Percentiles rank a stretch among this genome's conserved stretches.
Evolutionary conservation across 2,329 filamentous ascomycete species (phyloP).

Genomic region (Penicillium digitatum): DNA sequence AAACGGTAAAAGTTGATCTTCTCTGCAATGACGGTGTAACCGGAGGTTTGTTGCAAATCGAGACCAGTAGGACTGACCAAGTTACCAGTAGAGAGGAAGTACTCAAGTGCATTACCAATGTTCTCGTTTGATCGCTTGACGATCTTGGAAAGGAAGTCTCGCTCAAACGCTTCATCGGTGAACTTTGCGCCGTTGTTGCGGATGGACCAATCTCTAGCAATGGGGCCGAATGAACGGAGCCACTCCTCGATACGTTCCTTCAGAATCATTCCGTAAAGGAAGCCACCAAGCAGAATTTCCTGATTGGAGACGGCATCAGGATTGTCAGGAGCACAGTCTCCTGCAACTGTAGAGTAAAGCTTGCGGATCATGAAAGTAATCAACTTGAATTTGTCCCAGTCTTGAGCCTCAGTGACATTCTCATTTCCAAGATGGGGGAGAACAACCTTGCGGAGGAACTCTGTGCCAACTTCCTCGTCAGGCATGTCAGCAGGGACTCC

Average conservation of each 20-base stretch:
- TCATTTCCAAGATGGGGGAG: conserved; percentile 86
- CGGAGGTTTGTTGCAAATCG: conserved; percentile 89
- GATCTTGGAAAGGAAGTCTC: conserved; percentile 74
- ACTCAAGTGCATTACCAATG: conserved; percentile 79
- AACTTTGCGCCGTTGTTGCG: conserved; percentile 57
- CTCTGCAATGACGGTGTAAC: conserved; percentile 94
- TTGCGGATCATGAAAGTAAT: conserved; percentile 95
- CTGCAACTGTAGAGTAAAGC: conserved; percentile 85
- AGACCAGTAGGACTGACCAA: conserved; percentile 85
- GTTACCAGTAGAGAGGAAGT: conserved; percentile 95
- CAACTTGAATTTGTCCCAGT: conserved; percentile 90
- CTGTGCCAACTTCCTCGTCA: conserved; percentile 83
- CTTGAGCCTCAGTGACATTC: conserved; percentile 76
- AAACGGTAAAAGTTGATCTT: conserved; percentile 99
- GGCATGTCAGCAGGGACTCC: conserved; percentile 78
- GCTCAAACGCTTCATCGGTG: conserved; percentile 69
- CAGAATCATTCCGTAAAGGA: conserved; percentile 89
- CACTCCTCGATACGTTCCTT: conserved; percentile 94
- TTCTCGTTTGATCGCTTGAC: conserved; percentile 83
- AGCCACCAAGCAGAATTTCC: conserved; percentile 87
- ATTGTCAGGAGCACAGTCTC: conserved; percentile 90
- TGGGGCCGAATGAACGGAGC: conserved; percentile 60
- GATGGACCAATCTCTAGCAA: conserved; percentile 54
- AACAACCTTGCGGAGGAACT: conserved; percentile 86
- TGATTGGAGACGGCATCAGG: conserved; percentile 96